Conservation (phyloP, 164 flowering plant species). For the Vitis amurensis region DNA sequence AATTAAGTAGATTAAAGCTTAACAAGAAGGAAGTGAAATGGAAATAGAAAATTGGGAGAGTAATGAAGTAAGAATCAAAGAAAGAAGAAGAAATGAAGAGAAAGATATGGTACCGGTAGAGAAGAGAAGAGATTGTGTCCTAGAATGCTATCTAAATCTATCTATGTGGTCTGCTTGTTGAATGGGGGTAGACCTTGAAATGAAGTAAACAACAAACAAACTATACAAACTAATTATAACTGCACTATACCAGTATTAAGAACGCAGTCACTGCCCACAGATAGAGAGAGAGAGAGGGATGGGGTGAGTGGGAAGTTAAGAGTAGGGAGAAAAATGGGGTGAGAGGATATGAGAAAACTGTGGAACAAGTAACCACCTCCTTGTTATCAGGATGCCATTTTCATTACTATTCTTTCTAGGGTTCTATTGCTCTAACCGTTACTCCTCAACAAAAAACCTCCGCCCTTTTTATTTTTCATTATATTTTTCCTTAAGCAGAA, state of each 20-base stretch:
- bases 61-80: background rate
- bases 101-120: background rate
- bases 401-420: too few relatives aligned
- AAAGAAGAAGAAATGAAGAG: background rate
- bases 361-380: background rate
- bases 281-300: constrained; percentile 1
- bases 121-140: background rate
- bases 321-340: background rate
- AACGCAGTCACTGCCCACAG: too few relatives aligned
- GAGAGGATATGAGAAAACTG: background rate
- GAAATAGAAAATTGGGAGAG: too few relatives aligned
- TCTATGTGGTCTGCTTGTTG: background rate
- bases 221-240: background rate
- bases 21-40: too few relatives aligned
- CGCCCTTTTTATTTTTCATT: too few relatives aligned
- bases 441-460: too few relatives aligned
- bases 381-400: background rate
- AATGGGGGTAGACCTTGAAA: background rate
- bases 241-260: background rate
- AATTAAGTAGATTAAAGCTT: background rate
- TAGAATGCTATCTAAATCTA: background rate
- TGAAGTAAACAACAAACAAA: background rate
- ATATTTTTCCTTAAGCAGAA: too few relatives aligned
- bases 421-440: too few relatives aligned
- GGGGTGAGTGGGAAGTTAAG: constrained; percentile 5